Base-by-base conservation (phyloP, 2,329 filamentous ascomycete species). In the Claviceps digitariae region DNA sequence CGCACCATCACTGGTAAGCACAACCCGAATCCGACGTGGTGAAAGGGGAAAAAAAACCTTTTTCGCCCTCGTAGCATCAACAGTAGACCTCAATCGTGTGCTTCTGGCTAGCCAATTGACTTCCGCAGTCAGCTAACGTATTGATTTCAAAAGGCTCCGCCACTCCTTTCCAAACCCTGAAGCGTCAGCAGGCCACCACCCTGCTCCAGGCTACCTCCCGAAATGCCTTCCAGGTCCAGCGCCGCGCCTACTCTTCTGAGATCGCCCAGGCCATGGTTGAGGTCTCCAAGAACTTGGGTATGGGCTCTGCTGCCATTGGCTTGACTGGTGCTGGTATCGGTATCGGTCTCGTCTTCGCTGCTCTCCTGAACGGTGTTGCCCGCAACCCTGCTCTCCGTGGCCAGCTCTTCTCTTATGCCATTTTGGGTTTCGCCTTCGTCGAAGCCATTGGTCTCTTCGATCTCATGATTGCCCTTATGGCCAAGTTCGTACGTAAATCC, bases 331-430 rank as follows among this genome's bases (percentile, higher is more conserved):
- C 87, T 70, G 86, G 87, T 89, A 88, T 93, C 74, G 88, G 88
- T 87, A 94, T 93, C 76, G 88, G 88, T 81, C 83, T 91, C 71
- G 88, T 94, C 71, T 94, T 94, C 83, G 87, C 86, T 71, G 84
- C 87, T 68, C 87, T 94, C 72, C 81, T 94, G 70, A 84, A 87
- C 75, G 83, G 83, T 77, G 87, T 93, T 73, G 87, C 88, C 79
- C 87, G 88, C 79, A 95, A 95, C 87, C 88, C 88, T 69, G 86
- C 86, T 70, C 87, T 94, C 78, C 86, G 87, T 78, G 88, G 87
- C 73, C 89, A 94, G 83, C 87, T 95, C 70, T 95, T 93, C 86
- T 87, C 86, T 65, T 91, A 93, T 78, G 87, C 87, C 82, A 91
- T 93, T 86, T 79, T 93, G 71, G 87, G 88, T 79, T 93, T 93